These are phyloP conservation scores for Fusarium sororula DNA, from an alignment of 2,329 filamentous ascomycete species.

Conservation along the genomic window DNA sequence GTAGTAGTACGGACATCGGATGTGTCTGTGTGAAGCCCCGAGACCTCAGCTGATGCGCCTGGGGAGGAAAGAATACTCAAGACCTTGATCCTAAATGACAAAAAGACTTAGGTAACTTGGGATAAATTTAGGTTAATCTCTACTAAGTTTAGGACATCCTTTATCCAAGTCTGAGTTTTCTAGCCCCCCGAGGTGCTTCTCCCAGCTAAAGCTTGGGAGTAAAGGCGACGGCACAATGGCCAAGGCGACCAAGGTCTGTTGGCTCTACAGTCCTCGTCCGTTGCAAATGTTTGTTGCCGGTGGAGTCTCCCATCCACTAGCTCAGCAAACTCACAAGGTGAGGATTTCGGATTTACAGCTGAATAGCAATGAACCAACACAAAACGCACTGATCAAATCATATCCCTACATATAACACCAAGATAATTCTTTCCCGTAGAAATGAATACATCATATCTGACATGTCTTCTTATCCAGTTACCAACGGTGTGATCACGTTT, in stretches of 20 bases:
- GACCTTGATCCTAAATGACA: too few relatives aligned
- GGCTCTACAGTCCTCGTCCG: rapidly evolving
- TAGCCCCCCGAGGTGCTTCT: rapidly evolving
- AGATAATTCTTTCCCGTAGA: neutral
- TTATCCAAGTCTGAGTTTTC: too few relatives aligned
- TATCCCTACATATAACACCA: neutral
- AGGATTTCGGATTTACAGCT: neutral
- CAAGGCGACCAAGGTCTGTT: neutral
- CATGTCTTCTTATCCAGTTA: slow-evolving; percentile 26
- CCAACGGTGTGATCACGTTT: slow-evolving; percentile 37
- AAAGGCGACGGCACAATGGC: rapidly evolving
- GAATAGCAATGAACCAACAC: neutral
- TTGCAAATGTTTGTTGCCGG: neutral
- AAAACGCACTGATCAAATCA: neutral
- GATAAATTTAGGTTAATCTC: rapidly evolving
- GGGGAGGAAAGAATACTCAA: rapidly evolving
- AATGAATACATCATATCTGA: neutral
- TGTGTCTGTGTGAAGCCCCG: neutral
- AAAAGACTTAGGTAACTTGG: too few relatives aligned
- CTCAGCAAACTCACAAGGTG: neutral
- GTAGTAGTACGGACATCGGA: neutral
- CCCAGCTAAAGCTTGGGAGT: too few relatives aligned
- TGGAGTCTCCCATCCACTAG: neutral
- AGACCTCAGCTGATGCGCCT: neutral
- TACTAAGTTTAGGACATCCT: too few relatives aligned